Percentiles rank a stretch among this genome's conserved stretches.
Evolutionary conservation across 2,329 filamentous ascomycete genomes (phyloP).

Genomic region (Diplocarpon rosae): DNA sequence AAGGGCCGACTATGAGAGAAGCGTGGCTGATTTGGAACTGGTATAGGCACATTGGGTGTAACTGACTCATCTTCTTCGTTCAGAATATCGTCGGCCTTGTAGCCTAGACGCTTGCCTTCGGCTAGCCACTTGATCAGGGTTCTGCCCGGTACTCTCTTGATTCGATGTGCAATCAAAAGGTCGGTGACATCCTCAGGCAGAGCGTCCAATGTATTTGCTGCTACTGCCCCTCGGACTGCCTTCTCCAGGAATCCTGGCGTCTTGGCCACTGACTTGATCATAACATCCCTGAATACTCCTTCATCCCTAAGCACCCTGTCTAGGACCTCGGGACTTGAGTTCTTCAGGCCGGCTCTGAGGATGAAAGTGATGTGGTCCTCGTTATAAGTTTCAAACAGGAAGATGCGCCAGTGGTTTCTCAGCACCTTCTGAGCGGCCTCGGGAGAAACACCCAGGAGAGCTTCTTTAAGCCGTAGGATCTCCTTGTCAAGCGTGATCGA

Average conservation of each 20-base stretch:
- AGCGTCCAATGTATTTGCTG: slow-evolving; percentile 8
- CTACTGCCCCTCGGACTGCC: slow-evolving; percentile 10
- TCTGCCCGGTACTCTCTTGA: slow-evolving; percentile 17
- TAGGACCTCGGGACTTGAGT: slow-evolving; percentile 14
- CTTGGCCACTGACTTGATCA: slow-evolving; percentile 9
- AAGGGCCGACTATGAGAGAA: background rate
- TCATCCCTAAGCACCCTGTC: slow-evolving; percentile 18
- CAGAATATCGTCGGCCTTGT: slow-evolving; percentile 20
- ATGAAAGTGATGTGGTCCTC: slow-evolving; percentile 21
- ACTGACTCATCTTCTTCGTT: slow-evolving; percentile 21
- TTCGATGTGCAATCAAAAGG: slow-evolving; percentile 8
- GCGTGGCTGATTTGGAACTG: background rate
- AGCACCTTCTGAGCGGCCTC: slow-evolving; percentile 17
- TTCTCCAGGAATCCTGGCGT: slow-evolving; percentile 12
- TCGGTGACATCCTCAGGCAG: slow-evolving; percentile 18
- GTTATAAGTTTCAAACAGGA: slow-evolving; percentile 16
- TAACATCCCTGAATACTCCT: slow-evolving; percentile 11
- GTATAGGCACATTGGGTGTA: background rate
- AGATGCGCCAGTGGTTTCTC: slow-evolving; percentile 15
- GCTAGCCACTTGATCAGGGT: slow-evolving; percentile 21
- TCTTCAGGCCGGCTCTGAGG: slow-evolving; percentile 21
- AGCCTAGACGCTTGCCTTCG: slow-evolving; percentile 21
- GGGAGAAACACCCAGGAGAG: slow-evolving; percentile 14
- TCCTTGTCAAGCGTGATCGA: slow-evolving; percentile 13
- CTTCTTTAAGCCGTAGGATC: slow-evolving; percentile 12